These are phyloP conservation scores for Quillaja saponaria DNA, from an alignment of 306 rosid species.

Conservation along the genomic window DNA sequence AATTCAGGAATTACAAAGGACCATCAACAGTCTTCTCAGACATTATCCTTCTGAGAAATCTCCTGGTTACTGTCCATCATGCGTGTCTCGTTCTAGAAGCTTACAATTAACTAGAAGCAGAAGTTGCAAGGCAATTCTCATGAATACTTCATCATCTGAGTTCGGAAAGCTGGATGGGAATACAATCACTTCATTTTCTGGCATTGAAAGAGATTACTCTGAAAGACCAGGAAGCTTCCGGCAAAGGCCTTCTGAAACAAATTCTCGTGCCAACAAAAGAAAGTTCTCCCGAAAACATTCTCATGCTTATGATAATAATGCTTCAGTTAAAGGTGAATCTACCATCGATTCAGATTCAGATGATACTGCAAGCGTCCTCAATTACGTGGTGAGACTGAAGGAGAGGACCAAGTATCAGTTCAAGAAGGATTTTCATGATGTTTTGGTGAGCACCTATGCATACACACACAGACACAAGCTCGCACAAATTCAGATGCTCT, in stretches of 20 bases:
- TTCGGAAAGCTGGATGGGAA: slow-evolving; percentile 36
- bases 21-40: slow-evolving; percentile 42
- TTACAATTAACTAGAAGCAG: slow-evolving; percentile 42
- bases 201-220: slow-evolving; percentile 33
- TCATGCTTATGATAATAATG: slow-evolving; percentile 23
- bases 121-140: slow-evolving; percentile 49
- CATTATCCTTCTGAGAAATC: slow-evolving; percentile 47
- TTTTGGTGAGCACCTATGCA: slow-evolving; percentile 49
- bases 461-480: not conserved
- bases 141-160: slow-evolving; percentile 32
- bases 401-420: slow-evolving; percentile 33
- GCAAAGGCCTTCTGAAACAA: slow-evolving; percentile 29
- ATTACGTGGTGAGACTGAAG: slow-evolving; percentile 41
- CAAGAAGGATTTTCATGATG: slow-evolving; percentile 31
- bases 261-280: slow-evolving; percentile 31
- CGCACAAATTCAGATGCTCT: not conserved
- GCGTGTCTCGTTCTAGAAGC: slow-evolving; percentile 28
- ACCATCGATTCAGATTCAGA: slow-evolving; percentile 52
- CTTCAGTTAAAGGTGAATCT: slow-evolving; percentile 32
- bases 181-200: slow-evolving; percentile 13
- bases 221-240: slow-evolving; percentile 23
- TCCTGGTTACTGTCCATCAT: slow-evolving; percentile 33
- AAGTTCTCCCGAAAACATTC: slow-evolving; percentile 39
- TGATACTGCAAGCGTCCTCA: slow-evolving; percentile 63
- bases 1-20: slow-evolving; percentile 45